Conservation (phyloP, 176 grass and related monocot species). For the Rhynchospora breviuscula region DNA sequence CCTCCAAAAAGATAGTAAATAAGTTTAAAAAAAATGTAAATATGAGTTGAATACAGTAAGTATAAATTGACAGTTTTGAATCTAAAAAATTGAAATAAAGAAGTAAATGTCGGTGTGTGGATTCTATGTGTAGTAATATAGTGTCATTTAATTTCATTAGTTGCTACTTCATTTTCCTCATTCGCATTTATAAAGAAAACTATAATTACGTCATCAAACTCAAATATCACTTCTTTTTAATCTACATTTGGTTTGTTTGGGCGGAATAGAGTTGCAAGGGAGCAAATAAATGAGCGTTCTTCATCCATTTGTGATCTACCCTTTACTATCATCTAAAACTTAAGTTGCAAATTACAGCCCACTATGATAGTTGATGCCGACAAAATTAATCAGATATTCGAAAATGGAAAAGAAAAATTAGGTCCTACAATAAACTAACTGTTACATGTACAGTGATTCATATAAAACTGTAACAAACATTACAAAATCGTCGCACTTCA, state of each 20-base stretch:
- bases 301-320: neutral
- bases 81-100: too few relatives aligned
- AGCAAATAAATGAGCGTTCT: neutral
- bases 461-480: neutral
- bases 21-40: too few relatives aligned
- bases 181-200: neutral
- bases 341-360: neutral
- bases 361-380: neutral
- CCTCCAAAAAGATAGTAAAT: neutral
- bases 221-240: neutral
- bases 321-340: neutral
- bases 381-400: too few relatives aligned
- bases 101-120: too few relatives aligned
- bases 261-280: neutral
- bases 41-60: too few relatives aligned
- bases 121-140: too few relatives aligned
- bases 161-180: neutral
- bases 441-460: slow-evolving; percentile 10
- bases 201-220: neutral
- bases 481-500: slow-evolving; percentile 23
- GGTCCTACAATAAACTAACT: neutral
- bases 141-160: neutral
- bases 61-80: too few relatives aligned
- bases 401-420: too few relatives aligned
- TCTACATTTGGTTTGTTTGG: neutral